Evolutionary conservation across 768 basidiomycete species (phyloP).

Genomic region (Boletus tylopilopsis): DNA sequence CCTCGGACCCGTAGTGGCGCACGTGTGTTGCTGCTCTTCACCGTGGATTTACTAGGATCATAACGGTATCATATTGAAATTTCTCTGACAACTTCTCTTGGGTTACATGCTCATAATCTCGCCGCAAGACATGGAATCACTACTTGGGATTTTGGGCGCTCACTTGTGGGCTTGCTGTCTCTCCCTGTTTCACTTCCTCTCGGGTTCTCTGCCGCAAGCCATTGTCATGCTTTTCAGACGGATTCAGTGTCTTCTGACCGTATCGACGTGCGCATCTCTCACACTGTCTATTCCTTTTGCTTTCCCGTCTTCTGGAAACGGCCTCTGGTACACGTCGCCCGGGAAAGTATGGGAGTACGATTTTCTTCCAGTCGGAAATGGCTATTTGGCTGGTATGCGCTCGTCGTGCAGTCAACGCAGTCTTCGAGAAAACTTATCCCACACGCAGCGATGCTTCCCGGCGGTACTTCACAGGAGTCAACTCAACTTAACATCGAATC

Average conservation of each 20-base stretch:
- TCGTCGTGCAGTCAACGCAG: not conserved
- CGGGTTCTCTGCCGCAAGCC: conserved; percentile 15
- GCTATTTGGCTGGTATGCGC: conserved; percentile 56
- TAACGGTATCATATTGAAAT: not conserved
- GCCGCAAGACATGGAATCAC: conserved; percentile 20
- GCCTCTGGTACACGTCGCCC: conserved; percentile 61
- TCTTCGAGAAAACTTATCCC: not conserved
- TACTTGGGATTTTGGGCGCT: conserved; percentile 13
- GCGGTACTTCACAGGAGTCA: conserved; percentile 55
- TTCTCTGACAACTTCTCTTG: not conserved
- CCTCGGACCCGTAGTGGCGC: not conserved
- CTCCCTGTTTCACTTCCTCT: conserved; percentile 9
- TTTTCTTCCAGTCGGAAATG: conserved; percentile 71
- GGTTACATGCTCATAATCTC: not conserved
- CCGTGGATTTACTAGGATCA: not conserved
- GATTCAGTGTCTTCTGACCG: conserved; percentile 19
- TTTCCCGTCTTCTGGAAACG: conserved; percentile 74
- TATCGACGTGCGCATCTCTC: conserved; percentile 18
- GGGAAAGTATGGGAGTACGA: conserved; percentile 55
- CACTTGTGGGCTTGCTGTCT: conserved; percentile 16
- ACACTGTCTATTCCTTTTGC: conserved; percentile 32
- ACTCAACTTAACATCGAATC: conserved; percentile 74
- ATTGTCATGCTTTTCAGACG: conserved; percentile 16
- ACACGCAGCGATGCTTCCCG: conserved; percentile 57
- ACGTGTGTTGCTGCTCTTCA: conserved; percentile 2